Evolutionary conservation across 169 alveolate genomes (phyloP), one percentile per base, ranked within the genome.

Genomic region (Plasmodium inui): DNA sequence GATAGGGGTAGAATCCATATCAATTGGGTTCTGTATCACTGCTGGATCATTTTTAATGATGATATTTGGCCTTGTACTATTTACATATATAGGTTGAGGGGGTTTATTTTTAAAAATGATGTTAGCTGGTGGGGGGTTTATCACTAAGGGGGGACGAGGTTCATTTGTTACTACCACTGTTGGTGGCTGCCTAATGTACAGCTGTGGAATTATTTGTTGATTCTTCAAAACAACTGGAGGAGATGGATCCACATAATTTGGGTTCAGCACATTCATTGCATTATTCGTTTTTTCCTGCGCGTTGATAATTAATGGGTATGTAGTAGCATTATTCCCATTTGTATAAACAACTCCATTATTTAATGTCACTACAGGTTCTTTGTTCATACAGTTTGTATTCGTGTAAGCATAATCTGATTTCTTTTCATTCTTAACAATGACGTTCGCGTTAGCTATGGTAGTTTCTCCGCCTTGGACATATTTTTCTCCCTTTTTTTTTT

Each of bases 101-200:
- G 97, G 96, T 78, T 96, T 96, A 72, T 96, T 96, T 85, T 95
- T 96, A 8, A 96, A 96, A 39, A 96, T 89, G 22, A 96, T 95
- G 61, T 96, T 96, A 37, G 97, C 97, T n/a, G 97, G 97, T 67
- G 97, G 97, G 79, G 96, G 97, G 72, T 95, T 96, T 14, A 96
- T 96, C 72, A 96, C 97, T 71, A 96, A 90, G 19, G 97, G 97
- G 14, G 97, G 97, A 39, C 97, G 81, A 22, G 97, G 88, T 32
- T 92, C 94, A 83, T 96, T 96, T 72, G 97, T 92, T 30, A 96
- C 97, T 61, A 96, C 95, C 26, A 96, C 97, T 0, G 97, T 96
- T 22, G 97, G 97, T 70, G 95, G 95, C 83, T 96, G 97, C 41
- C 96, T 95, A 67, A 96, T 53, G 71, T 88, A 88, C 55, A 96